Evolutionary conservation across 2,329 filamentous ascomycete genomes (phyloP), one percentile per base, ranked within the genome.

Genomic region (Akanthomyces muscarius): DNA sequence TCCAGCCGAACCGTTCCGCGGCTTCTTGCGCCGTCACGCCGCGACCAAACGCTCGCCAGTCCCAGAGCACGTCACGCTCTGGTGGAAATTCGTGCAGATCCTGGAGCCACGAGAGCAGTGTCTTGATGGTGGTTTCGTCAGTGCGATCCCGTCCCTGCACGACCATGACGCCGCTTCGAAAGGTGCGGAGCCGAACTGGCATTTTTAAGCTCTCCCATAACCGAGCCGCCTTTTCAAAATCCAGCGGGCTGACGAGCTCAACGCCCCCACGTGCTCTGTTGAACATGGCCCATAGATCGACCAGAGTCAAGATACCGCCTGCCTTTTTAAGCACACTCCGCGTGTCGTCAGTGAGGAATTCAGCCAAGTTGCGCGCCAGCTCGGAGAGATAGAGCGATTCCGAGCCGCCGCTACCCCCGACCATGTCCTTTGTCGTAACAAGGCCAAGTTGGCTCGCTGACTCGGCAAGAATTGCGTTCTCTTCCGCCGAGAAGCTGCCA

Each of bases 341-440:
- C 3, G 88, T 82, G 73, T 97, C 92, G 73, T 97, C 92, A 0
- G 91, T 94, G 13, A 97, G 79, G 70, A 94, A 97, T 74, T 97
- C 92, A 8, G 92, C 93, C 5, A 97, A 76, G 69, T 93, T 94
- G 41, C 92, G 85, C 5, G 92, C 86, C 50, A 97, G 79, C 70
- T 97, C 92, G 0, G 92, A 96, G 6, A 97, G 80, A 72, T 99
- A 99, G 2, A 98, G 83, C 16, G 88, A 91, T 72, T 96, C 91
- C 0, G 90, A 83, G 59, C 88, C 82, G 45, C 84, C 84, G 47
- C 88, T 86, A 45, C 88, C 86, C n/a, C 89, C 86, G 1, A 97
- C 89, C 79, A 97, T 96, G 69, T 98, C 94, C 76, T 93, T 97
- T 1, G 94, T 98, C 0, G 94, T 96, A n/a, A 95, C 84, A 60